Evolutionary conservation across 2,329 filamentous ascomycete genomes (phyloP).

Genomic region (Pyricularia sp.): DNA sequence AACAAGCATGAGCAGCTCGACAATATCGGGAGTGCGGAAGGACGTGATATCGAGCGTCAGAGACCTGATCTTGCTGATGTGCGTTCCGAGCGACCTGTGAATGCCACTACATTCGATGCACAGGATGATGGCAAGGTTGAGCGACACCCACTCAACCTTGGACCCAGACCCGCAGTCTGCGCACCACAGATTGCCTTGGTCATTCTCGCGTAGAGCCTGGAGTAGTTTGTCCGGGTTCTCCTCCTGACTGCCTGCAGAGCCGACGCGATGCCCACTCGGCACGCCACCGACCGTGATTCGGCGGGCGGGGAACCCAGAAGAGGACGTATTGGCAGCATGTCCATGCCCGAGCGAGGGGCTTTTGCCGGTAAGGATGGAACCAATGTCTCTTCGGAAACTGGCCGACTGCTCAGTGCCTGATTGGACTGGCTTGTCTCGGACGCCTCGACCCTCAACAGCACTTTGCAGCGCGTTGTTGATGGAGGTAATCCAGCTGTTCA

Average conservation of each 20-base stretch:
- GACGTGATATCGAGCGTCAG: conserved; percentile 92
- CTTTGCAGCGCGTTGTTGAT: conserved; percentile 97
- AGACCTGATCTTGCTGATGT: conserved; percentile 95
- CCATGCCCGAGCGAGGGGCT: conserved; percentile 59
- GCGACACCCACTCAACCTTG: conserved; percentile 98
- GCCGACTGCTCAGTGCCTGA: conserved; percentile 33
- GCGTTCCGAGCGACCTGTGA: conserved; percentile 88
- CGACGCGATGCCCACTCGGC: conserved; percentile 54
- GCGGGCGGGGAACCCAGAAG: conserved; percentile 54
- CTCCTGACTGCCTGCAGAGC: conserved; percentile 58
- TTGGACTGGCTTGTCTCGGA: conserved; percentile 39
- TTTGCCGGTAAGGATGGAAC: conserved; percentile 87
- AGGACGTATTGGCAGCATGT: conserved; percentile 40
- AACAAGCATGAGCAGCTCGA: conserved; percentile 83
- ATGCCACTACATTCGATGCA: conserved; percentile 99
- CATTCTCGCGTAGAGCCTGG: conserved; percentile 77
- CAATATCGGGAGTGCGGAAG: conserved; percentile 83
- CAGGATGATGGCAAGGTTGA: conserved; percentile 91
- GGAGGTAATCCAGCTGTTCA: conserved; percentile 91
- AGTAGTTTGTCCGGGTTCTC: conserved; percentile 80
- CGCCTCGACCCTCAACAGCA: conserved; percentile 75
- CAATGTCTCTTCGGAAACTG: conserved; percentile 70
- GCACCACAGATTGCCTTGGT: conserved; percentile 88
- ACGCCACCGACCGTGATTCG: conserved; percentile 88
- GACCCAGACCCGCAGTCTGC: conserved; percentile 86